Conservation (phyloP, 371 early-diverging fungal genomes). For the Mucor lusitanicus region DNA sequence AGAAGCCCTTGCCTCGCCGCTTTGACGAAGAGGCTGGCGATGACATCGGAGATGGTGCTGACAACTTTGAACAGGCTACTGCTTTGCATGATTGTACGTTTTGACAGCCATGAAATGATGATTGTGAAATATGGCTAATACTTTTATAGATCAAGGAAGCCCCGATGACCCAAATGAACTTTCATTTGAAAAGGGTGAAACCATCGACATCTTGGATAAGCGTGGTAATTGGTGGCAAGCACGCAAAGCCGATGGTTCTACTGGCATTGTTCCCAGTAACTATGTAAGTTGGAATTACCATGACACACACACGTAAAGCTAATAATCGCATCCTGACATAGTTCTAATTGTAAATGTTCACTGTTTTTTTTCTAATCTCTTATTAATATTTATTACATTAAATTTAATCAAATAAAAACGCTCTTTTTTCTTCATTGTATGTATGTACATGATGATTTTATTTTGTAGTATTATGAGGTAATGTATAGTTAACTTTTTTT, state of each 20-base stretch:
- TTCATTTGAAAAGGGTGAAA: conserved; percentile 86
- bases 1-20: conserved; percentile 13
- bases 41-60: conserved; percentile 3
- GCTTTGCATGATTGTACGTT: conserved; percentile 42
- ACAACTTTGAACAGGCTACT: conserved; percentile 18
- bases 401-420: not conserved
- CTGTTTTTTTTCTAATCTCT: not conserved
- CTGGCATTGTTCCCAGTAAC: conserved; percentile 94
- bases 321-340: not conserved
- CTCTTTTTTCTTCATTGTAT: not conserved
- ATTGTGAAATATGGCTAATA: not conserved
- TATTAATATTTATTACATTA: not conserved
- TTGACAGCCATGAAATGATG: not conserved
- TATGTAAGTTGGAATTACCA: conserved; percentile 51
- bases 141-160: conserved; percentile 70
- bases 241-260: conserved; percentile 73
- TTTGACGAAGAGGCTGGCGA: conserved; percentile 17
- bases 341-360: conserved; percentile 8
- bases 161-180: conserved; percentile 92
- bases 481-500: not conserved
- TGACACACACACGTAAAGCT: no score
- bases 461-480: not conserved
- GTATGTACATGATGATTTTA: not conserved
- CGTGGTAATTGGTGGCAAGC: conserved; percentile 98
- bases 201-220: conserved; percentile 84